phyloP scores from a whole-genome alignment of 2,329 filamentous ascomycete genomes.

The Aspergillus sp. region DNA sequence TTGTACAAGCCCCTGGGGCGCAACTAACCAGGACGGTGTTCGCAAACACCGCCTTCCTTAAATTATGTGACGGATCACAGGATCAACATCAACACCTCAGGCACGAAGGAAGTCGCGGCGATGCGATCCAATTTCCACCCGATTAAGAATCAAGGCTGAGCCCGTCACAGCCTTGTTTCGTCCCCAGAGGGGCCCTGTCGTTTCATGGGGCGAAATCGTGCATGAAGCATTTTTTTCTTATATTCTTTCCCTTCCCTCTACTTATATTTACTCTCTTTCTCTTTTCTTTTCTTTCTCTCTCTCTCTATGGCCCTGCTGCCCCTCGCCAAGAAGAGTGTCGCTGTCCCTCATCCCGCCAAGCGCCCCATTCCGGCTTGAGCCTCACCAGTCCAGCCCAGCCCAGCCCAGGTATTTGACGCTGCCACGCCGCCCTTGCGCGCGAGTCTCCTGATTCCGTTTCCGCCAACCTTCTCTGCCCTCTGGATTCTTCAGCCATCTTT shows the following conservation, averaged over 20 bases:
- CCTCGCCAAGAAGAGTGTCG: not conserved
- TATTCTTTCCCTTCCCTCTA: not conserved
- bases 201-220: constrained; percentile 3
- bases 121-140: too few species aligned
- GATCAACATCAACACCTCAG: not conserved
- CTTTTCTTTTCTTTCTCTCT: not conserved
- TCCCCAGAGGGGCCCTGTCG: not conserved
- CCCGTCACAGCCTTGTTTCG: constrained; percentile 3
- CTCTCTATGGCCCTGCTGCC: not conserved
- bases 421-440: not conserved
- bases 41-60: too few species aligned
- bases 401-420: not conserved
- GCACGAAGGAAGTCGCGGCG: not conserved
- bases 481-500: not conserved
- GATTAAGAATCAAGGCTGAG: not conserved
- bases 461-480: not conserved
- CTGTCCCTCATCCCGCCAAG: constrained; percentile 5
- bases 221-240: not conserved
- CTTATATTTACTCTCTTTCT: not conserved
- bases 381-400: not conserved
- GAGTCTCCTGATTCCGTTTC: not conserved
- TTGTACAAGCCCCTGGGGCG: too few species aligned
- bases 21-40: too few species aligned
- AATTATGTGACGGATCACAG: not conserved
- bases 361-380: constrained; percentile 12